Conservation (phyloP, 441 rosid species). For the Aleurites moluccanus region DNA sequence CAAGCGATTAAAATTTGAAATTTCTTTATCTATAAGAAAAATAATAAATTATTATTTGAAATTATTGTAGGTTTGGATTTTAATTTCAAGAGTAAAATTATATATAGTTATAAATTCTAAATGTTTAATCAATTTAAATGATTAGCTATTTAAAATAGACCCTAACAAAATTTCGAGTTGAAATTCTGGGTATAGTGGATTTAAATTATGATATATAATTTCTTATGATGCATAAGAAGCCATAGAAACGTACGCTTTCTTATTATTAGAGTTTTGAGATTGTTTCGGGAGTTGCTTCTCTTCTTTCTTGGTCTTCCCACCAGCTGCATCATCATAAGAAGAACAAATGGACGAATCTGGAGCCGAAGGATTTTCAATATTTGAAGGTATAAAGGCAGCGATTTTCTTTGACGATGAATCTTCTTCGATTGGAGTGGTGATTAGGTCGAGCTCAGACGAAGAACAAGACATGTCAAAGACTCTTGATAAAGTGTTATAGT, state of each 20-base stretch:
- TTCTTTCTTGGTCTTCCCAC: conserved; percentile 33
- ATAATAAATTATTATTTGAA: too few relatives aligned
- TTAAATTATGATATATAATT: too few relatives aligned
- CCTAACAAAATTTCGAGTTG: too few relatives aligned
- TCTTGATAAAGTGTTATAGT: conserved; percentile 35
- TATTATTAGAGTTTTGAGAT: conserved; percentile 37
- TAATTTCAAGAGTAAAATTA: too few relatives aligned
- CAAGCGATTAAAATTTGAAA: too few relatives aligned
- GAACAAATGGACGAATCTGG: conserved; percentile 57
- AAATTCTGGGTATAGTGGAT: too few relatives aligned
- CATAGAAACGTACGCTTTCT: conserved; percentile 49
- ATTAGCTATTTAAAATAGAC: too few relatives aligned
- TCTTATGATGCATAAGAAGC: background rate
- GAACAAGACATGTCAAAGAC: conserved; percentile 61
- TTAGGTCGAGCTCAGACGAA: conserved; percentile 41
- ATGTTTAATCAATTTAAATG: too few relatives aligned
- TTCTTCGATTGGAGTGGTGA: conserved; percentile 37
- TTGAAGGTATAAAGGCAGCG: conserved; percentile 19
- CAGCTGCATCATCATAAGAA: conserved; percentile 49
- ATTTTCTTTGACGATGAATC: conserved; percentile 22
- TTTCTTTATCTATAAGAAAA: too few relatives aligned
- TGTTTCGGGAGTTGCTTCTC: conserved; percentile 33
- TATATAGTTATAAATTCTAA: too few relatives aligned
- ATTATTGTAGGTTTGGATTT: too few relatives aligned
- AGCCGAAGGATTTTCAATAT: conserved; percentile 36